These are phyloP conservation scores for Leishmania arabica DNA, from an alignment of 208 protist species.

Conservation along the genomic window DNA sequence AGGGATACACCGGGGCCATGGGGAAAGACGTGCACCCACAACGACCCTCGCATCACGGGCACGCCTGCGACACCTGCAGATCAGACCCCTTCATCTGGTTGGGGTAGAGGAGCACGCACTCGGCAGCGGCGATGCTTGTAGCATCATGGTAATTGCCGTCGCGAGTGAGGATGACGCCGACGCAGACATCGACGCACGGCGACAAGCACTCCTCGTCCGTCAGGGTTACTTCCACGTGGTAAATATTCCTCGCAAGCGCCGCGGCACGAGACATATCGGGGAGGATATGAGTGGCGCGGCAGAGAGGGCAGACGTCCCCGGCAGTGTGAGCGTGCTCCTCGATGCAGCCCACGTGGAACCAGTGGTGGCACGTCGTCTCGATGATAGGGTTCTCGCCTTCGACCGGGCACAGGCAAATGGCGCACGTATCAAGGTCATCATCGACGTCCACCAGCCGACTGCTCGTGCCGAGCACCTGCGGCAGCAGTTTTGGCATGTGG, in stretches of 20 bases:
- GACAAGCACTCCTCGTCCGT: conserved; percentile 22
- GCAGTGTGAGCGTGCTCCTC: conserved; percentile 43
- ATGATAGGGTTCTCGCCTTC: conserved; percentile 40
- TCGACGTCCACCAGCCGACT: background rate
- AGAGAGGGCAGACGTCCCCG: conserved; percentile 62
- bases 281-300: conserved; percentile 43
- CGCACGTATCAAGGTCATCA: conserved; percentile 33
- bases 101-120: conserved; percentile 33
- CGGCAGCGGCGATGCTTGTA: conserved; percentile 54
- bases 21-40: background rate
- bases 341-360: conserved; percentile 72
- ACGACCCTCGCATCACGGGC: background rate
- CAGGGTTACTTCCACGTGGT: conserved; percentile 29
- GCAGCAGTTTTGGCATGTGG: no score
- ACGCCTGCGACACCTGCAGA: background rate
- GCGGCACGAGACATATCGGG: conserved; percentile 31
- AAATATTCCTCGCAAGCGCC: conserved; percentile 38
- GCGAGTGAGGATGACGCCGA: conserved; percentile 44
- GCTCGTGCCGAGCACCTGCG: background rate
- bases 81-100: conserved; percentile 17
- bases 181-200: conserved; percentile 41
- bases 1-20: background rate
- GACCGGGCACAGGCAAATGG: conserved; percentile 51
- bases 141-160: conserved; percentile 48
- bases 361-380: conserved; percentile 60